phyloP scores from a whole-genome alignment of 345 rosid species.

The Populus davidiana region DNA sequence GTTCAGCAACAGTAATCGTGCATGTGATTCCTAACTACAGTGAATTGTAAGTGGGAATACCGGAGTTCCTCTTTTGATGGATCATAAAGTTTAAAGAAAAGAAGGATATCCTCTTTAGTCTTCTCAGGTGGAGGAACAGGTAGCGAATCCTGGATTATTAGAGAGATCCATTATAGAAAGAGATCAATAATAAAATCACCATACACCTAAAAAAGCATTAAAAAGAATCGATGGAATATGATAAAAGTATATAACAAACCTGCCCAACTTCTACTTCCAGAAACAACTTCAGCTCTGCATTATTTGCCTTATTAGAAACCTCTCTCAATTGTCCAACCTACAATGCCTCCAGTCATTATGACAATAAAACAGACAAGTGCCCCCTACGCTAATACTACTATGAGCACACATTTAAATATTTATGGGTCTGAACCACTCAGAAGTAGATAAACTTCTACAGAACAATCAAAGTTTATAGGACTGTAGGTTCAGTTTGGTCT shows the following conservation, averaged over 20 bases:
- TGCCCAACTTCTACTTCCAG: slow-evolving; percentile 79
- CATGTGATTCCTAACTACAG: neutral
- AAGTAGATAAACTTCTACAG: neutral
- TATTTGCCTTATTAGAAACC: slow-evolving; percentile 68
- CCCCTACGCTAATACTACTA: neutral
- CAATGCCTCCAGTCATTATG: slow-evolving; percentile 12
- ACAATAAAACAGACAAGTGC: neutral
- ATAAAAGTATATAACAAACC: slow-evolving; percentile 40
- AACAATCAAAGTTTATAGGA: neutral
- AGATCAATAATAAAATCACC: neutral
- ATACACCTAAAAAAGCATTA: neutral
- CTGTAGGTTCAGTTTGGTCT: neutral
- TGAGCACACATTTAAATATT: neutral
- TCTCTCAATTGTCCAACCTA: slow-evolving; percentile 95
- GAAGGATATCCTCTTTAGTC: slow-evolving; percentile 71
- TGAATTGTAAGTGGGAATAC: slow-evolving; percentile 27
- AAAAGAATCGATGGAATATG: neutral
- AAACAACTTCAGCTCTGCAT: slow-evolving; percentile 82
- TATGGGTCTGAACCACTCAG: neutral
- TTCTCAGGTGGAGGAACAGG: slow-evolving; percentile 65
- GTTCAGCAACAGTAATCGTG: neutral
- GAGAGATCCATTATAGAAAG: neutral
- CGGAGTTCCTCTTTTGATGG: slow-evolving; percentile 78
- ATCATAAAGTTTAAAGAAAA: slow-evolving; percentile 90
- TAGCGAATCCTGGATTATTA: slow-evolving; percentile 56